Conservation (phyloP, 1,284 basidiomycete genomes). For the Microbotryum scabiosae region DNA sequence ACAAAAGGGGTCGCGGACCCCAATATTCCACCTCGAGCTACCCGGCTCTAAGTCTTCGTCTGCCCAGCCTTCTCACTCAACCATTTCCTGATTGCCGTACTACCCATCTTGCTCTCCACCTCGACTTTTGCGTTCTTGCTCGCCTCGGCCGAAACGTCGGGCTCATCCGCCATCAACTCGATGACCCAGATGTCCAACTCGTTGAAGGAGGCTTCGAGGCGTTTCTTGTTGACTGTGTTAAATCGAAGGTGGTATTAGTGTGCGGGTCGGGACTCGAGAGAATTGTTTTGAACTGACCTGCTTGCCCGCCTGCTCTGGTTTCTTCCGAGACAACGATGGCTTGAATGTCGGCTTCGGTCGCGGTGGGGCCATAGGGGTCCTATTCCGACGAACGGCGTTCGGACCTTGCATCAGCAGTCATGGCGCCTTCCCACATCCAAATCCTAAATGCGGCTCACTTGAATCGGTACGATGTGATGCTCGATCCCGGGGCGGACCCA, state of each 20-base stretch:
- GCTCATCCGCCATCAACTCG: slow-evolving; percentile 20
- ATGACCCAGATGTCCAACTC: slow-evolving; percentile 24
- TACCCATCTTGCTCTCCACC: slow-evolving; percentile 70
- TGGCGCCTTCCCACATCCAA: slow-evolving; percentile 4
- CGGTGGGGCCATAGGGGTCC: slow-evolving; percentile 83
- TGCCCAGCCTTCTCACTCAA: slow-evolving; percentile 42
- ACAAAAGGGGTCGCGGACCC: too few species aligned
- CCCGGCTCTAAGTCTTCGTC: too few species aligned
- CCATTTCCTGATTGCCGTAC: slow-evolving; percentile 79
- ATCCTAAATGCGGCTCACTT: slow-evolving; percentile 18
- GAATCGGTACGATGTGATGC: slow-evolving; percentile 60
- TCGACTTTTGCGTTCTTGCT: slow-evolving; percentile 60
- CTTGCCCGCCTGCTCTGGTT: slow-evolving; percentile 63
- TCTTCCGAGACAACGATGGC: slow-evolving; percentile 80
- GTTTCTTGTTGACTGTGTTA: slow-evolving; percentile 24
- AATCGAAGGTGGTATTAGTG: neutral
- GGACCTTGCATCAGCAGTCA: neutral
- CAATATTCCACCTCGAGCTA: too few species aligned
- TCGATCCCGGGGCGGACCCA: slow-evolving; percentile 57
- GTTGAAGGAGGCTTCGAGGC: slow-evolving; percentile 2
- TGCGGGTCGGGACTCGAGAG: neutral
- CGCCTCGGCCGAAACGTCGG: slow-evolving; percentile 47
- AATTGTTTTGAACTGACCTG: slow-evolving; percentile 48
- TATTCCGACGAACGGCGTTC: slow-evolving; percentile 2
- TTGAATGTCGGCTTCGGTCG: slow-evolving; percentile 70